Evolutionary conservation across 257 asterid genomes (phyloP), one percentile per base, ranked within the genome.

Genomic region (Henckelia pumila): DNA sequence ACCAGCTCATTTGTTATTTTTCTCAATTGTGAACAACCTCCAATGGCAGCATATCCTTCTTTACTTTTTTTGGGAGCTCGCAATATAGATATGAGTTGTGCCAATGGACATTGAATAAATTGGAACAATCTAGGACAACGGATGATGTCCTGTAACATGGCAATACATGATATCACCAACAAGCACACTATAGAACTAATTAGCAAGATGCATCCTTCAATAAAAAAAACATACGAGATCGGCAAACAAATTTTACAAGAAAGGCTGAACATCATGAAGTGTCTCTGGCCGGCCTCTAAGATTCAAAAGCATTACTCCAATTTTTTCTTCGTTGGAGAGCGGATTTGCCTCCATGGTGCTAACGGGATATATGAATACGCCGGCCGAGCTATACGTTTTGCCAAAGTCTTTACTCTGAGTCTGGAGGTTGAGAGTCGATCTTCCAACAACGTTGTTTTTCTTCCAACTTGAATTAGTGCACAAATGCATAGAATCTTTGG

Each of bases 11-110:
- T 75, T 5, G 99, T 93, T 64, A 90, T 90, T 76, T 83, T 88
- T 70, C 96, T 96, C 67, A 93, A 72, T 67, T 97, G 99, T 14
- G 99, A 93, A 73, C 99, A 97, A 55, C 99, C 99, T 71, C 99
- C 97, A 73, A 90, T 93, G 72, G 99, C 83, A 82, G 97, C 95
- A 80, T 90, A 93, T 5, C 92, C 99, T 80, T 90, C 97, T 82
- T 90, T 93, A 80, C 96, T 93, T 74, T n/a, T n/a, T n/a, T 93
- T 93, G 26, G 96, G 97, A 73, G 99, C 97, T 60, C 97, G 79
- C 72, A 90, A 76, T 10, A 60, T 73, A 7, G 97, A 93, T 59
- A 93, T 93, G 14, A 93, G 83, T 55, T 90, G 95, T 28, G 99
- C 99, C 74, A 93, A 78, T 44, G 99, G 97, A 47, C 90, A 86